phyloP scores from a whole-genome alignment of 1,284 basidiomycete species.

The Irpex sp. region DNA sequence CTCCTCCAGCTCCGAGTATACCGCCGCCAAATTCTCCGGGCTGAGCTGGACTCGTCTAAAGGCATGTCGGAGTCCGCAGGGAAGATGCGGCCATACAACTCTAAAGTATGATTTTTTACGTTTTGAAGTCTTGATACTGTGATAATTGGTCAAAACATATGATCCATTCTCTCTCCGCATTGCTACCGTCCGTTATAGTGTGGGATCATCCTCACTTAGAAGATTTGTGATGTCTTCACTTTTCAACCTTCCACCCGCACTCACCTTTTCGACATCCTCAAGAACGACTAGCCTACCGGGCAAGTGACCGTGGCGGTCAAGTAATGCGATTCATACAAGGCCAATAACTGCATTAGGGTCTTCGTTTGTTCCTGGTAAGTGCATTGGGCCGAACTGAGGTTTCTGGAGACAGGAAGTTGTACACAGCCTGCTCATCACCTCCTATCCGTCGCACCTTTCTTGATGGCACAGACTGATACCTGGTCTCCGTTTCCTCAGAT shows the following conservation, averaged over 20 bases:
- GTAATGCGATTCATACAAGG: no score
- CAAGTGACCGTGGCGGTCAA: no score
- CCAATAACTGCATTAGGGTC: no score
- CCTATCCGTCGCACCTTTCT: no score
- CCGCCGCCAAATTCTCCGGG: neutral
- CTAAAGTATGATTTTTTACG: neutral
- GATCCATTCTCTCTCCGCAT: conserved; percentile 12
- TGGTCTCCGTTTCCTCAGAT: no score
- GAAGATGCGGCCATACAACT: neutral
- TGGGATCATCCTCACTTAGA: conserved; percentile 6
- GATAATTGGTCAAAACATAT: conserved; percentile 10
- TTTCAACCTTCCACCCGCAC: neutral
- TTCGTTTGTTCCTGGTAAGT: neutral
- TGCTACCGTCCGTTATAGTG: conserved; percentile 13
- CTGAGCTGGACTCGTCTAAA: neutral
- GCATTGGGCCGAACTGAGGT: neutral
- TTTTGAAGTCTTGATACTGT: neutral
- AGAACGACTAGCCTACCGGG: neutral
- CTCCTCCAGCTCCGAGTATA: neutral
- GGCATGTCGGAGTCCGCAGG: neutral
- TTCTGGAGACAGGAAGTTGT: neutral
- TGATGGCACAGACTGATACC: no score
- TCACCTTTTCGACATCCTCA: neutral
- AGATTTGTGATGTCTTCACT: neutral
- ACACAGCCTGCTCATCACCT: neutral